phyloP scores from a whole-genome alignment of 768 basidiomycete genomes.

The Tulasnella calospora region DNA sequence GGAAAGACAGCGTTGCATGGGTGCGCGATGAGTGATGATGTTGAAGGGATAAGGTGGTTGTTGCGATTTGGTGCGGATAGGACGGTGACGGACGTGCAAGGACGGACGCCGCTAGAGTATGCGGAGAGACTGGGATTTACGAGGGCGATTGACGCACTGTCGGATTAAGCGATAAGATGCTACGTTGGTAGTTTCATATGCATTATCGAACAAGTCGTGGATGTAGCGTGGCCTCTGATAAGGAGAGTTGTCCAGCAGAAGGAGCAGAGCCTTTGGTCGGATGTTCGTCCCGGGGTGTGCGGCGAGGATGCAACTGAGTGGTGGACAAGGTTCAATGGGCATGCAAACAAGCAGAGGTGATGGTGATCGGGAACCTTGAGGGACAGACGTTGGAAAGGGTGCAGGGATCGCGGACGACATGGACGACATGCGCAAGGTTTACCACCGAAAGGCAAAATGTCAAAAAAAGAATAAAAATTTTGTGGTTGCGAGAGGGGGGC shows the following conservation, averaged over 20 bases:
- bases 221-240: constrained; percentile 5
- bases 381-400: background rate
- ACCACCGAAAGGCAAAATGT: background rate
- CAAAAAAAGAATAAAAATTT: background rate
- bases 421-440: background rate
- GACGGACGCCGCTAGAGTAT: constrained; percentile 4
- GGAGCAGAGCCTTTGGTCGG: background rate
- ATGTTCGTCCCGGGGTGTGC: background rate
- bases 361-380: constrained; percentile 6
- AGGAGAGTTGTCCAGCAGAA: background rate
- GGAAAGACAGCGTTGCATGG: background rate
- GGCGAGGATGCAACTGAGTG: background rate
- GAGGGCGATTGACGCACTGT: background rate
- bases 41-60: constrained; percentile 2
- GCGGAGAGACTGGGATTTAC: background rate
- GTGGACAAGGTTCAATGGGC: background rate
- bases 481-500: background rate
- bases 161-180: background rate
- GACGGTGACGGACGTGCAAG: background rate
- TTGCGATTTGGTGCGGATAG: constrained; percentile 9
- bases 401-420: background rate
- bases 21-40: background rate
- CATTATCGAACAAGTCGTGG: background rate
- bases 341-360: constrained; percentile 7
- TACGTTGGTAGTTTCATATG: background rate